Evolutionary conservation across 768 basidiomycete genomes (phyloP), one percentile per base, ranked within the genome.

Genomic region (Serendipita indica): DNA sequence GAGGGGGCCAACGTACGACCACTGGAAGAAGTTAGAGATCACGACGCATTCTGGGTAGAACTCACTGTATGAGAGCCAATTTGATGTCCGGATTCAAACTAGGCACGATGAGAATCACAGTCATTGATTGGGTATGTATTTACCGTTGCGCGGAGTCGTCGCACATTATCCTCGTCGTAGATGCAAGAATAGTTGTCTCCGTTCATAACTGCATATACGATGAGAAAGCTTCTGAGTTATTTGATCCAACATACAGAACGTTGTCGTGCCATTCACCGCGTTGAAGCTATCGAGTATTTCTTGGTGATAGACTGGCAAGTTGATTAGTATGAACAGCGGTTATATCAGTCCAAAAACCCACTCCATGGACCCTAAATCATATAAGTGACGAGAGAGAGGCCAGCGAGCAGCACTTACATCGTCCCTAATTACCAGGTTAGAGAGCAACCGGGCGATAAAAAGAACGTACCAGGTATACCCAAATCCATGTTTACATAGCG

Each of bases 61-160:
- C 49, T 54, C 30, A 54, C 49, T 3, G 49, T 54, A 32, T 54
- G 49, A 7, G 49, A 54, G 10, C 20, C 49, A 18, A 54, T 25
- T 28, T 54, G 49, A n/a, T 54, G 49, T 7, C 49, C 49, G 10
- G 49, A n/a, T 54, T 54, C 49, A 2, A 27, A 54, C 49, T 54
- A 30, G 22, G 2, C 16, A 3, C 10, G 1, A 28, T 54, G 7
- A 27, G 20, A 27, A 32, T 20, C 7, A 54, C 4, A 27, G 10
- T 30, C 1, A 32, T 10, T n/a, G 10, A 54, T 22, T 16, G n/a
- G 20, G 22, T 7, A 27, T 16, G 20, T 22, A 12, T 28, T 4
- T 54, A 27, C 49, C 30, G 49, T 22, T 16, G 20, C 10, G 16
- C 49, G 20, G 49, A 54, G 4, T 10, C 22, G 4, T 30, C 32